phyloP scores from a whole-genome alignment of 2,329 filamentous ascomycete species.

The Achaetomium macrosporum region DNA sequence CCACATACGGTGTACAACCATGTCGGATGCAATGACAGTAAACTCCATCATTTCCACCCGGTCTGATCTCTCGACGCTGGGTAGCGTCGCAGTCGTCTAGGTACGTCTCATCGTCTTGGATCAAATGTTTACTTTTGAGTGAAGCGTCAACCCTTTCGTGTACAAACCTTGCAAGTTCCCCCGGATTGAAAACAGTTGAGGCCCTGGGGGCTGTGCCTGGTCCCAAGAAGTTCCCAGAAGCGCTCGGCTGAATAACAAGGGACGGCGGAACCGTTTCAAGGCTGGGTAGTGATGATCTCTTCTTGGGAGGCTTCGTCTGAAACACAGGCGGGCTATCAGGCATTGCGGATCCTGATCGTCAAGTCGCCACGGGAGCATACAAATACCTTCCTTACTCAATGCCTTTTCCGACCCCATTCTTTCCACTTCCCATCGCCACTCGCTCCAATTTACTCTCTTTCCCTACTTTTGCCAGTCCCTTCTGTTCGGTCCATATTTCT shows the following conservation, averaged over 20 bases:
- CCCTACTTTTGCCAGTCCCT: conserved; percentile 4
- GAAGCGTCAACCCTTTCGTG: not conserved
- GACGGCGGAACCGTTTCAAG: not conserved
- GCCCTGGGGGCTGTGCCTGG: not conserved
- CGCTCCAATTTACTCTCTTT: conserved; percentile 8
- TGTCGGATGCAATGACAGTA: not conserved
- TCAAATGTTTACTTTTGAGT: not conserved
- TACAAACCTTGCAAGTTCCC: not conserved
- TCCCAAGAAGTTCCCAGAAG: not conserved
- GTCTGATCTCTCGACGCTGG: not conserved
- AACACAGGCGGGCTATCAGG: conserved; percentile 23
- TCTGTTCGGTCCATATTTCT: conserved; percentile 25
- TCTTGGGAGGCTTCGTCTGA: conserved; percentile 15
- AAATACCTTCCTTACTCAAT: conserved; percentile 22
- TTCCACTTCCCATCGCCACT: conserved; percentile 14
- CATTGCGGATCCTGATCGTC: conserved; percentile 21
- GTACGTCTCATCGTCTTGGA: not conserved
- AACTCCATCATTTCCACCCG: not conserved
- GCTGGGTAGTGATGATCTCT: conserved; percentile 13
- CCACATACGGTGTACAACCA: not conserved
- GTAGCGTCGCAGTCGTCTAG: not conserved
- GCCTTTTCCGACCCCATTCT: conserved; percentile 9
- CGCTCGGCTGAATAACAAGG: not conserved
- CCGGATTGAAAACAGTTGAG: not conserved
- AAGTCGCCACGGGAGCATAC: conserved; percentile 19